Evolutionary conservation across 2,329 filamentous ascomycete genomes (phyloP).

Genomic region (Fusarium sp.): DNA sequence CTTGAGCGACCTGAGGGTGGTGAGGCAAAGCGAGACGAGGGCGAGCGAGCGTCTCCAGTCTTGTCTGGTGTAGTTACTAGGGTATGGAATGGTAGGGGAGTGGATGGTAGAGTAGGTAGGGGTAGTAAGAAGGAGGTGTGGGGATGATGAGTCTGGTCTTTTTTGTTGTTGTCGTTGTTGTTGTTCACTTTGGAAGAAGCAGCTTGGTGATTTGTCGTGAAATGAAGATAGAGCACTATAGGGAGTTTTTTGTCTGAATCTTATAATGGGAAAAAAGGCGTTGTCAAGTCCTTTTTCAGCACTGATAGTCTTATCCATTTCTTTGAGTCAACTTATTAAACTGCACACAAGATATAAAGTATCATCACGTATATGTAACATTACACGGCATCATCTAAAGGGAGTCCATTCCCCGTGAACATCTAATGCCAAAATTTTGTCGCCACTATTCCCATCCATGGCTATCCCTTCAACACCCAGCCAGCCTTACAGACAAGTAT

Average conservation of each 20-base stretch:
- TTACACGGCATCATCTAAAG: slow-evolving; percentile 32
- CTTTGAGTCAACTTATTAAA: slow-evolving; percentile 13
- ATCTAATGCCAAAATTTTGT: slow-evolving; percentile 22
- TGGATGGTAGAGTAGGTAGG: neutral
- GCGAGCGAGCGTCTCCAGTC: slow-evolving; percentile 11
- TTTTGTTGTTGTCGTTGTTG: neutral
- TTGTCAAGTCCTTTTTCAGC: slow-evolving; percentile 32
- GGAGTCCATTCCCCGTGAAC: slow-evolving; percentile 8
- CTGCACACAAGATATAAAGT: slow-evolving; percentile 8
- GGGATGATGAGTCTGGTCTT: slow-evolving; percentile 39
- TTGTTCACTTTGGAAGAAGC: slow-evolving; percentile 3
- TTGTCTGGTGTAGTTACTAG: slow-evolving; percentile 28
- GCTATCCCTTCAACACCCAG: slow-evolving; percentile 28
- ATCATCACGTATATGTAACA: slow-evolving; percentile 41
- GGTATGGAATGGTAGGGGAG: neutral
- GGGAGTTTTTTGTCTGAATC: slow-evolving; percentile 46
- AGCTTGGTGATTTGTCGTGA: slow-evolving; percentile 46
- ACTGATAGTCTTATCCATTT: slow-evolving; percentile 12
- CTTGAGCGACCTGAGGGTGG: slow-evolving; percentile 16
- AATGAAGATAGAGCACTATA: slow-evolving; percentile 46
- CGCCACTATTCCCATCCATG: slow-evolving; percentile 15
- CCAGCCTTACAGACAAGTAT: slow-evolving; percentile 5
- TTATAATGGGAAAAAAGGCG: slow-evolving; percentile 50
- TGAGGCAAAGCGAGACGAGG: slow-evolving; percentile 12
- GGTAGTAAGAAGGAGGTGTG: slow-evolving; percentile 35